phyloP scores from a whole-genome alignment of 768 basidiomycete species.

The Hirschioporus abietinus region DNA sequence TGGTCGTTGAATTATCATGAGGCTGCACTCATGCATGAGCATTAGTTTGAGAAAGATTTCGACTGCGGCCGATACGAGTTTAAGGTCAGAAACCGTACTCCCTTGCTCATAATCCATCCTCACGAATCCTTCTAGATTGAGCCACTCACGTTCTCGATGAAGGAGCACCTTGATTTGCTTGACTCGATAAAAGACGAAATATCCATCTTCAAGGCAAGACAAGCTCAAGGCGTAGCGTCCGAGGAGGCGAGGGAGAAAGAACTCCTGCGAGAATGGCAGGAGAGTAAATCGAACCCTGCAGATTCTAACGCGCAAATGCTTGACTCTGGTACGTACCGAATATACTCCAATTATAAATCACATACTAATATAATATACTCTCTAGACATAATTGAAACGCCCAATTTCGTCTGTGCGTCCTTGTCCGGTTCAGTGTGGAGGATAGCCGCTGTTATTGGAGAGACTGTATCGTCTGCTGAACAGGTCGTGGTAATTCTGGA shows the following conservation, averaged over 20 bases:
- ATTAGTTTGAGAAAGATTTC: constrained; percentile 44
- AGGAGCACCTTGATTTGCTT: constrained; percentile 39
- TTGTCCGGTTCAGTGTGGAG: constrained; percentile 48
- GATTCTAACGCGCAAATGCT: not conserved
- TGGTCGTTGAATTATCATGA: not conserved
- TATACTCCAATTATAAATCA: not conserved
- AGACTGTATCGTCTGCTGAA: constrained; percentile 35
- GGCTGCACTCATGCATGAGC: not conserved
- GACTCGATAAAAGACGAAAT: constrained; percentile 37
- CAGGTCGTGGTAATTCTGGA: constrained; percentile 47
- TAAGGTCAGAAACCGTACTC: constrained; percentile 28
- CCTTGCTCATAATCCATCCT: constrained; percentile 7
- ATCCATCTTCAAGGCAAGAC: constrained; percentile 33
- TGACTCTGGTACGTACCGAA: not conserved
- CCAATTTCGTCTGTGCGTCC: constrained; percentile 24
- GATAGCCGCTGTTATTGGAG: constrained; percentile 38
- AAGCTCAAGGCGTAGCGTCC: constrained; percentile 27
- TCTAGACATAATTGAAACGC: not conserved
- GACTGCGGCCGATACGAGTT: constrained; percentile 49
- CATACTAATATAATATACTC: not conserved
- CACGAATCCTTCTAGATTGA: constrained; percentile 37
- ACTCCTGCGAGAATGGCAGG: constrained; percentile 40
- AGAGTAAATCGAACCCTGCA: not conserved
- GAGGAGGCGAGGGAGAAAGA: constrained; percentile 42
- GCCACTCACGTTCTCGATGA: constrained; percentile 46